Conservation (phyloP, 2,329 filamentous ascomycete genomes). For the Dothideomycetidae sp. region DNA sequence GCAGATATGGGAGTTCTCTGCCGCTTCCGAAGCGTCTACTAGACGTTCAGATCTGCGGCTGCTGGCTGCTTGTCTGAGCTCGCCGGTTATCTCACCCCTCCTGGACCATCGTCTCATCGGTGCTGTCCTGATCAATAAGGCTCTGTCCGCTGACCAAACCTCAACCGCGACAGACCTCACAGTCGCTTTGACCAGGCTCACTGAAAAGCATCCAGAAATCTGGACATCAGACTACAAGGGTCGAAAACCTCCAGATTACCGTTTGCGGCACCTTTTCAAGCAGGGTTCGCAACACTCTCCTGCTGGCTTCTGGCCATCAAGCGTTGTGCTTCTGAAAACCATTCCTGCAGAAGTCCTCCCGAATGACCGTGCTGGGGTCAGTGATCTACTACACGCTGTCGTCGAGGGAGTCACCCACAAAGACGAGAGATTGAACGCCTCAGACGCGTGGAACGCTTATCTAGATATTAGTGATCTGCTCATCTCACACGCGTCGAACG, state of each 20-base stretch:
- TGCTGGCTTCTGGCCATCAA: constrained; percentile 55
- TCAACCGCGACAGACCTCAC: constrained; percentile 62
- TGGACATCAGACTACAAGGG: constrained; percentile 56
- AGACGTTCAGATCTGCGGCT: constrained; percentile 44
- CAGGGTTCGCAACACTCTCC: constrained; percentile 72
- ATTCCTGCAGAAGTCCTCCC: constrained; percentile 46
- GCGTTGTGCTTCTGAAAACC: constrained; percentile 46
- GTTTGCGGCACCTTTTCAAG: constrained; percentile 59
- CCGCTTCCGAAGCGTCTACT: constrained; percentile 41
- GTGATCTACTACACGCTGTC: constrained; percentile 51
- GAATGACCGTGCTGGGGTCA: constrained; percentile 37
- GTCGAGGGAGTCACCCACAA: constrained; percentile 56
- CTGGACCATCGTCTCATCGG: constrained; percentile 41
- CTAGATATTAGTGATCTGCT: constrained; percentile 43
- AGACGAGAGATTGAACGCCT: constrained; percentile 58
- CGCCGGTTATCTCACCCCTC: constrained; percentile 25
- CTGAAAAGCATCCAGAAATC: constrained; percentile 47
- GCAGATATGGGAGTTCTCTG: constrained; percentile 45
- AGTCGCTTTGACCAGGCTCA: constrained; percentile 51
- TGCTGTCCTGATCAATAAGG: constrained; percentile 58
- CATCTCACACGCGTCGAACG: constrained; percentile 25
- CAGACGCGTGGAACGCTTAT: constrained; percentile 62
- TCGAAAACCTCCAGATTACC: constrained; percentile 41
- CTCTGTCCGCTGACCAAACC: constrained; percentile 55
- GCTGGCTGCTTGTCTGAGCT: constrained; percentile 36